These are phyloP conservation scores for Lycium barbarum DNA, from an alignment of 257 asterid genomes.

Conservation along the genomic window DNA sequence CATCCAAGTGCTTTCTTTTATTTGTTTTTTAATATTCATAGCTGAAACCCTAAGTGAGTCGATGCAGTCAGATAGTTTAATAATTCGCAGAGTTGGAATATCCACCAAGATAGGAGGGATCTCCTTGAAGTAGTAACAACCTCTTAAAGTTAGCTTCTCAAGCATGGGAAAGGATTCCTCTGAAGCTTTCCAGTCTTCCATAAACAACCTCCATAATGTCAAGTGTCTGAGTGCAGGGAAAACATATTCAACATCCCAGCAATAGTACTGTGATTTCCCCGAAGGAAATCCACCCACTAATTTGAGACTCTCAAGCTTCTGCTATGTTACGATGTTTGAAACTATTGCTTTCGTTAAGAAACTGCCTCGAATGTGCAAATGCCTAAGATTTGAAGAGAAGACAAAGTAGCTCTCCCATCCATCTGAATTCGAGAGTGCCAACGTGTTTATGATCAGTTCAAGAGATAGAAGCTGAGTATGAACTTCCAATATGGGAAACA, in stretches of 20 bases:
- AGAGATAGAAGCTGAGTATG: background rate
- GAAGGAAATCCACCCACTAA: fast-evolving
- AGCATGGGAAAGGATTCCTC: background rate
- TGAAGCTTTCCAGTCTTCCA: background rate
- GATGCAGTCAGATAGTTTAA: background rate
- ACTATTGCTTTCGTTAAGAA: background rate
- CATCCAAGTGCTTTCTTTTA: background rate
- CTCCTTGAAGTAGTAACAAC: background rate
- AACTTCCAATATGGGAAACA: background rate
- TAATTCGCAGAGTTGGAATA: background rate
- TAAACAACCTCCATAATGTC: fast-evolving
- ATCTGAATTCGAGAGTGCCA: background rate
- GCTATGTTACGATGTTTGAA: background rate
- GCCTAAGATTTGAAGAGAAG: constrained; percentile 2
- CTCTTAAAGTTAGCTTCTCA: background rate
- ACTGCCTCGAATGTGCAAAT: background rate
- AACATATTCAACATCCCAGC: background rate
- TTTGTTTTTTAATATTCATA: background rate
- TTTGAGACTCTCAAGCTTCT: background rate
- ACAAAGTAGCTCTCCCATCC: background rate
- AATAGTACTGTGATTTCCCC: background rate
- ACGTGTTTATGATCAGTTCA: background rate
- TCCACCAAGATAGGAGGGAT: background rate
- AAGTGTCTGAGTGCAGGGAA: constrained; percentile 15
- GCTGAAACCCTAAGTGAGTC: background rate